These are phyloP conservation scores for Brassica balearica DNA, from an alignment of 441 rosid genomes.

Conservation along the genomic window DNA sequence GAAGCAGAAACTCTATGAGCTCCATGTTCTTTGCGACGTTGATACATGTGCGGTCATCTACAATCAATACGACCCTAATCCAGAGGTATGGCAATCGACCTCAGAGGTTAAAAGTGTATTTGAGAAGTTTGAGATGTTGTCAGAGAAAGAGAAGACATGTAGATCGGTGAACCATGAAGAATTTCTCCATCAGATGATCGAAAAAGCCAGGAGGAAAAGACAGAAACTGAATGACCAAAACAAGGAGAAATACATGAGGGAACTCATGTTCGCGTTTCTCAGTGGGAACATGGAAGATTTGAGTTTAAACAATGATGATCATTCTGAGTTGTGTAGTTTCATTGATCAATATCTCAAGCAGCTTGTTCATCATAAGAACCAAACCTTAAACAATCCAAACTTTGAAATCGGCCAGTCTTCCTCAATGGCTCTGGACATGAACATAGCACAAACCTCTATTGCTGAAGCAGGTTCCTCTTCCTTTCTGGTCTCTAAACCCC, in stretches of 20 bases:
- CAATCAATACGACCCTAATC: slow-evolving; percentile 44
- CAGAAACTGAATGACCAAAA: slow-evolving; percentile 44
- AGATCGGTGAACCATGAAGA: slow-evolving; percentile 55
- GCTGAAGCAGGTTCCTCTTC: background rate
- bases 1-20: slow-evolving; percentile 55
- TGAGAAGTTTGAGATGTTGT: slow-evolving; percentile 45
- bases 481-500: background rate
- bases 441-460: background rate
- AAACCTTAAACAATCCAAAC: background rate
- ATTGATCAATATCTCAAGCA: slow-evolving; percentile 9
- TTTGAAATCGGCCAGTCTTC: slow-evolving; percentile 19
- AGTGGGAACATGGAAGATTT: slow-evolving; percentile 28
- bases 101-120: slow-evolving; percentile 39
- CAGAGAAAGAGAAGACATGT: slow-evolving; percentile 44
- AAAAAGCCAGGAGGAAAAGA: slow-evolving; percentile 44
- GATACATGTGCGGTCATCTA: slow-evolving; percentile 54
- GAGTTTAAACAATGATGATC: slow-evolving; percentile 18
- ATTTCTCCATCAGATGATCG: slow-evolving; percentile 46
- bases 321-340: slow-evolving; percentile 44
- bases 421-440: background rate
- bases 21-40: slow-evolving; percentile 52
- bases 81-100: slow-evolving; percentile 57
- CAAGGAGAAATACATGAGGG: slow-evolving; percentile 48
- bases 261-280: slow-evolving; percentile 49
- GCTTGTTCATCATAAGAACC: background rate